phyloP scores from a whole-genome alignment of 1,284 basidiomycete genomes.

The Ustilago lituana region DNA sequence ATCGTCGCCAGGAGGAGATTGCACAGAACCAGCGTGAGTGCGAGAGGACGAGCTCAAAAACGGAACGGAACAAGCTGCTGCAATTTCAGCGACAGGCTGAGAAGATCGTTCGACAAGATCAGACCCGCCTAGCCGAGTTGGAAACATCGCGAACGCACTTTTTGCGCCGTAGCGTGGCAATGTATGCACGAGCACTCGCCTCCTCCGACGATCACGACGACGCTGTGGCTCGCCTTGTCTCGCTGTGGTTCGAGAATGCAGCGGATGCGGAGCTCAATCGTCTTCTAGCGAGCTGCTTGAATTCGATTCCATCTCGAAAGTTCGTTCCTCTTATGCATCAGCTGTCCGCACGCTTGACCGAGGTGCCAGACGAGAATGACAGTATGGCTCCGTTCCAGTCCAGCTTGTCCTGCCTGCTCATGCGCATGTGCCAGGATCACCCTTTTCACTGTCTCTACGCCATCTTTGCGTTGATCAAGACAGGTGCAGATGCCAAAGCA shows the following conservation, averaged over 20 bases:
- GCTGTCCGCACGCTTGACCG: constrained; percentile 80
- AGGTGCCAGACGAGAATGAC: constrained; percentile 64
- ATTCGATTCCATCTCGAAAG: constrained; percentile 83
- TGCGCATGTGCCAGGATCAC: constrained; percentile 85
- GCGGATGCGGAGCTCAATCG: constrained; percentile 73
- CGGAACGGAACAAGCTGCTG: constrained; percentile 20
- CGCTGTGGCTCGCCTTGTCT: constrained; percentile 79
- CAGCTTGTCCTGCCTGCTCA: constrained; percentile 75
- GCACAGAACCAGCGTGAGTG: constrained; percentile 73
- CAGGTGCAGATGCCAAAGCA: constrained; percentile 37
- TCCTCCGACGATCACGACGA: constrained; percentile 80
- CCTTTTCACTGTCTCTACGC: constrained; percentile 94
- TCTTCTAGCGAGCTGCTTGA: constrained; percentile 72
- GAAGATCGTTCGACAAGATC: constrained; percentile 48
- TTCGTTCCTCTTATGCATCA: constrained; percentile 91
- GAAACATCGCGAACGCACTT: constrained; percentile 70
- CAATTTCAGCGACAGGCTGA: constrained; percentile 44
- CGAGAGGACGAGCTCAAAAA: constrained; percentile 21
- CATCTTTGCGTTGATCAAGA: constrained; percentile 74
- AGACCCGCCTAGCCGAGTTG: constrained; percentile 34
- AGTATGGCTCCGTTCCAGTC: constrained; percentile 71
- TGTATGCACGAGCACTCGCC: constrained; percentile 81
- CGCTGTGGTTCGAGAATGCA: constrained; percentile 90
- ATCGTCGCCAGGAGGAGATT: constrained; percentile 75
- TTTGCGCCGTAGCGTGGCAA: constrained; percentile 78